Evolutionary conservation across 1,284 basidiomycete species (phyloP), one percentile per base, ranked within the genome.

Genomic region (Heterobasidion parviporum): DNA sequence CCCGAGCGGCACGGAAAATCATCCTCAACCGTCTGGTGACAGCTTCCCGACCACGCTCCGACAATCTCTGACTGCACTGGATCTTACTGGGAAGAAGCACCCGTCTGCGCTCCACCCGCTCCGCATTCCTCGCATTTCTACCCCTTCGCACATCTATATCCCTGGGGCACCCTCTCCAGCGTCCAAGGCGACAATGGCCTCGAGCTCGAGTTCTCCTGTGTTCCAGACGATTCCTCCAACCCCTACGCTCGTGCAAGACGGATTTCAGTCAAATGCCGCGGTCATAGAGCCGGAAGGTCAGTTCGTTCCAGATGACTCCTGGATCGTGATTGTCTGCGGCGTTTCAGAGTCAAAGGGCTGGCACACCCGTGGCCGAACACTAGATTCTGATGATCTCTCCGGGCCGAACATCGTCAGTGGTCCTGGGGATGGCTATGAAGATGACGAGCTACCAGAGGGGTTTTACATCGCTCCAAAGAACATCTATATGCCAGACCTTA

Each of bases 291-390:
- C 60, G 35, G 65, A 62, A 8, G 63, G 73, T 5, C 66, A 70
- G 16, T 69, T 87, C 48, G 70, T 90, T 4, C 87, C 88, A 0
- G 80, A 83, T 53, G 73, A 73, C 3, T 76, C 78, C 3, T 90
- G 88, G 88, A 87, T 90, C 57, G 87, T 87, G 3, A 75, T 91
- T 55, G 82, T 91, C 6, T 90, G 88, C 63, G 87, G 88, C 10
- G 80, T 85, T 35, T 52, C 60, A 8, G 60, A 61, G 48, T 76
- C 83, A 44, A 80, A 81, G 61, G 79, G 80, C 54, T 80, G 82
- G 70, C 46, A 49, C 15, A n/a, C 51, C 8, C 15, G 46, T 8
- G 34, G 51, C 32, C 43, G 33, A n/a, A 18, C 52, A 12, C 52
- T 47, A 6, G 41, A 48, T 5, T 52, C 35, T 2, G 14, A 14